Evolutionary conservation across 2,329 filamentous ascomycete species (phyloP).

Genomic region (Acrodontium crateriforme): DNA sequence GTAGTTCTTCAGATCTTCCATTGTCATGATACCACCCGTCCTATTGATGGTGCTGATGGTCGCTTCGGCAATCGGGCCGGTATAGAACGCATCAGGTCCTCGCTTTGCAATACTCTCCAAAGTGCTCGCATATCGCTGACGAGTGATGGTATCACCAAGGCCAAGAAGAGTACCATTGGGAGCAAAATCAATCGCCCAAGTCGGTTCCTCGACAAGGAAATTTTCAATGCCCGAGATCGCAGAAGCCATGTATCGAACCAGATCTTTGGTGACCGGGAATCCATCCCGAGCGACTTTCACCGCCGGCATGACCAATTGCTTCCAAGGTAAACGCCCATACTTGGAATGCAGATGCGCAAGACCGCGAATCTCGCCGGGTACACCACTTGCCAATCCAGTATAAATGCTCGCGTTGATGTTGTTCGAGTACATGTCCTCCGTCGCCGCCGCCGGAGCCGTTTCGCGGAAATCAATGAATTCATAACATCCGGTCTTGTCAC

Average conservation of each 20-base stretch:
- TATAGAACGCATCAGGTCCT: constrained; percentile 45
- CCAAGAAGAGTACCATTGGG: constrained; percentile 61
- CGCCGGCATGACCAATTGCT: constrained; percentile 57
- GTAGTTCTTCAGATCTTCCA: constrained; percentile 66
- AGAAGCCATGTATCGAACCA: constrained; percentile 56
- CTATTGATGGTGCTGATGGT: constrained; percentile 56
- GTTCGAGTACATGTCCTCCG: constrained; percentile 70
- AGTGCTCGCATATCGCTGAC: constrained; percentile 67
- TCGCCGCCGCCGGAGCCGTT: constrained; percentile 67
- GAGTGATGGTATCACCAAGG: constrained; percentile 64
- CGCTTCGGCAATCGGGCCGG: constrained; percentile 44
- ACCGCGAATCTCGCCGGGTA: constrained; percentile 65
- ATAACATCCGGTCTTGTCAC: constrained; percentile 52
- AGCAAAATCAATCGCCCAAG: constrained; percentile 81
- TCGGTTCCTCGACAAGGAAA: constrained; percentile 61
- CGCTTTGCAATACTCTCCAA: constrained; percentile 61
- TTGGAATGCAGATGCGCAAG: constrained; percentile 63
- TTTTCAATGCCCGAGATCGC: constrained; percentile 38
- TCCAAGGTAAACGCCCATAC: constrained; percentile 45
- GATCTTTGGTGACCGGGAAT: constrained; percentile 59
- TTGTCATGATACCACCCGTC: constrained; percentile 70
- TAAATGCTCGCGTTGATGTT: constrained; percentile 52
- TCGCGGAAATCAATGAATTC: constrained; percentile 87
- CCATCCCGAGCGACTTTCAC: constrained; percentile 60
- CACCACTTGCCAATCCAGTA: constrained; percentile 33